Percentiles rank a stretch among this genome's conserved stretches.
These are phyloP conservation scores for Candida michaelii DNA, from an alignment of 805 yeast genomes.

Conservation along the genomic window DNA sequence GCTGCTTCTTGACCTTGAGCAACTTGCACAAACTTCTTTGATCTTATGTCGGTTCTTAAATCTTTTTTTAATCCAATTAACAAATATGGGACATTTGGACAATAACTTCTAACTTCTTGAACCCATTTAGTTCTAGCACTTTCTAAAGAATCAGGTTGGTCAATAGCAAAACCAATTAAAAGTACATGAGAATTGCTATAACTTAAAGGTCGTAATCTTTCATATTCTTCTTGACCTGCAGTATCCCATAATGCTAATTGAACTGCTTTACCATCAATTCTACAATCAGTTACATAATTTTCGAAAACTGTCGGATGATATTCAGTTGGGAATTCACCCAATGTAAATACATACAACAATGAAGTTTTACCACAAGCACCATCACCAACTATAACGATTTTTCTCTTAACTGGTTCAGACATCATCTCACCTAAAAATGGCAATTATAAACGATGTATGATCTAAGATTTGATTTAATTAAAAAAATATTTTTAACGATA, in stretches of 20 bases:
- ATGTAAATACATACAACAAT: constrained; percentile 81
- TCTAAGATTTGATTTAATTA: no score
- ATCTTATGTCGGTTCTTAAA: constrained; percentile 49
- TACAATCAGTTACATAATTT: constrained; percentile 89
- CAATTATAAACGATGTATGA: background rate
- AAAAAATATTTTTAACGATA: background rate
- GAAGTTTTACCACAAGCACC: constrained; percentile 96
- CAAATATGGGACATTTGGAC: constrained; percentile 76
- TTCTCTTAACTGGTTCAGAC: constrained; percentile 39
- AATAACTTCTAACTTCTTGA: constrained; percentile 73
- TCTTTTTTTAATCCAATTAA: constrained; percentile 86
- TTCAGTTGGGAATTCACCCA: constrained; percentile 91
- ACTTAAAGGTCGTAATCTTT: constrained; percentile 81
- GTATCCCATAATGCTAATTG: constrained; percentile 92
- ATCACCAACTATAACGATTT: constrained; percentile 89
- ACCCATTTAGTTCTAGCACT: constrained; percentile 89
- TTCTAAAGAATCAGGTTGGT: constrained; percentile 79
- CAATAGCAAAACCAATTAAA: constrained; percentile 81
- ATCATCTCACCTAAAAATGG: background rate
- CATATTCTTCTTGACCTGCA: constrained; percentile 96
- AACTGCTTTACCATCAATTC: constrained; percentile 91
- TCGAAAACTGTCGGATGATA: constrained; percentile 95
- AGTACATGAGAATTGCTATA: constrained; percentile 86
- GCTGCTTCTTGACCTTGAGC: constrained; percentile 72
- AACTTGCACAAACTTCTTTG: constrained; percentile 49